Evolutionary conservation across 345 rosid species (phyloP).

Genomic region (Odontarrhena argentea): DNA sequence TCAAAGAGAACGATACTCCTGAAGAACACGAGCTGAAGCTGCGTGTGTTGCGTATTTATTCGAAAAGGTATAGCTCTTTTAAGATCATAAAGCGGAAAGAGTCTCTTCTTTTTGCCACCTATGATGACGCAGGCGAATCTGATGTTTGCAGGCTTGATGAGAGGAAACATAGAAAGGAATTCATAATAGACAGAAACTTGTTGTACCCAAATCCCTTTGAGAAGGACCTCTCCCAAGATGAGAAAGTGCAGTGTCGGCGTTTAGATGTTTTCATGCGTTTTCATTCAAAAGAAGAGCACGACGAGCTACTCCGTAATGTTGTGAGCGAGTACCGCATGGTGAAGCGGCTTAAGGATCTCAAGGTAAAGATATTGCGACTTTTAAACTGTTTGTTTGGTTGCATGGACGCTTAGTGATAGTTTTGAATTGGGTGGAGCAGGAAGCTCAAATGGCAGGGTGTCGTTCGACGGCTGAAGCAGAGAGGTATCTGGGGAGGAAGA

Average conservation of each 20-base stretch:
- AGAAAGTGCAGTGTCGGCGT: conserved; percentile 66
- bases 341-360: conserved; percentile 76
- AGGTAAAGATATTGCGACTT: conserved; percentile 47
- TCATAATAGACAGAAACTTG: conserved; percentile 81
- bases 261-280: conserved; percentile 89
- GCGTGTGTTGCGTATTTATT: conserved; percentile 78
- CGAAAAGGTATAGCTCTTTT: conserved; percentile 62
- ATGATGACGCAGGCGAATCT: conserved; percentile 18
- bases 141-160: conserved; percentile 78
- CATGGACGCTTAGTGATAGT: conserved; percentile 24
- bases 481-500: conserved; percentile 61
- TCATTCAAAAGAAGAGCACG: conserved; percentile 91
- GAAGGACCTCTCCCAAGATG: conserved; percentile 83
- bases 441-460: conserved; percentile 90
- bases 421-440: conserved; percentile 53
- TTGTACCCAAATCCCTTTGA: conserved; percentile 70
- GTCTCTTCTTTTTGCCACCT: conserved; percentile 8
- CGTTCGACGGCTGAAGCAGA: conserved; percentile 84
- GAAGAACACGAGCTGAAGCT: conserved; percentile 85
- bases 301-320: conserved; percentile 72
- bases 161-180: conserved; percentile 91
- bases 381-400: conserved; percentile 21
- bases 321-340: conserved; percentile 70
- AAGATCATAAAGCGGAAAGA: conserved; percentile 5
- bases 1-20: conserved; percentile 80